Evolutionary conservation across 257 asterid genomes (phyloP).

Genomic region (Craterostigma plantagineum): DNA sequence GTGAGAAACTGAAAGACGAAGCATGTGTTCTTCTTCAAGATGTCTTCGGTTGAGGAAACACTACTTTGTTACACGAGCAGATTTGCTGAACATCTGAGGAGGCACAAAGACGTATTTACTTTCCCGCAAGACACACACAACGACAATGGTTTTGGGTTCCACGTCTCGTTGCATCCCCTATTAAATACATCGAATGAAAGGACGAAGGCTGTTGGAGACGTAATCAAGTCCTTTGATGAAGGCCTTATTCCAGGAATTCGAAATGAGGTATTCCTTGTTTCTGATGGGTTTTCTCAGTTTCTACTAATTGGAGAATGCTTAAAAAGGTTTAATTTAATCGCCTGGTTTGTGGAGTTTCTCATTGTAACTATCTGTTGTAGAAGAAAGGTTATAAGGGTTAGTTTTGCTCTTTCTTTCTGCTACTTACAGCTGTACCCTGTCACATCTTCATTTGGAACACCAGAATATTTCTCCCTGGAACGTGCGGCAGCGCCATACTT

Average conservation of each 20-base stretch:
- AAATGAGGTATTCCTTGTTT: slow-evolving; percentile 43
- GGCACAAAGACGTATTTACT: slow-evolving; percentile 37
- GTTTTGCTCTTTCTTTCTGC: slow-evolving; percentile 9
- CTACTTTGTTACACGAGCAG: slow-evolving; percentile 15
- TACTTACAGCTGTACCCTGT: slow-evolving; percentile 55
- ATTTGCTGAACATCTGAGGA: slow-evolving; percentile 47
- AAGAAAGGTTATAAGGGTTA: not conserved
- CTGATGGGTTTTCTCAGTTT: slow-evolving; percentile 4
- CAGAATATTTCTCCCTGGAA: slow-evolving; percentile 53
- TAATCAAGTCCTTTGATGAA: slow-evolving; percentile 52
- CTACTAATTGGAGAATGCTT: not conserved
- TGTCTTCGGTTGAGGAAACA: slow-evolving; percentile 2
- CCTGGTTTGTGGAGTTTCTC: not conserved
- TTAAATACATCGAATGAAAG: slow-evolving; percentile 31
- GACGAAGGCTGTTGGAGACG: slow-evolving; percentile 57
- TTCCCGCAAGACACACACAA: slow-evolving; percentile 28
- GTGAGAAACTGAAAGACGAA: too few species aligned
- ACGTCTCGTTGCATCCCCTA: slow-evolving; percentile 36
- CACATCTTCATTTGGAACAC: slow-evolving; percentile 42
- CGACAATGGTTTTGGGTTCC: slow-evolving; percentile 27
- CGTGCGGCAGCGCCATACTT: slow-evolving; percentile 92
- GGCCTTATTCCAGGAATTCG: slow-evolving; percentile 77
- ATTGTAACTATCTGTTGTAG: not conserved
- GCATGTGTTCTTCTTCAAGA: too few species aligned
- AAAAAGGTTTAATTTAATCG: too few species aligned